phyloP scores from a whole-genome alignment of 495 filamentous ascomycete genomes.

The Lophiostoma macrostomum region DNA sequence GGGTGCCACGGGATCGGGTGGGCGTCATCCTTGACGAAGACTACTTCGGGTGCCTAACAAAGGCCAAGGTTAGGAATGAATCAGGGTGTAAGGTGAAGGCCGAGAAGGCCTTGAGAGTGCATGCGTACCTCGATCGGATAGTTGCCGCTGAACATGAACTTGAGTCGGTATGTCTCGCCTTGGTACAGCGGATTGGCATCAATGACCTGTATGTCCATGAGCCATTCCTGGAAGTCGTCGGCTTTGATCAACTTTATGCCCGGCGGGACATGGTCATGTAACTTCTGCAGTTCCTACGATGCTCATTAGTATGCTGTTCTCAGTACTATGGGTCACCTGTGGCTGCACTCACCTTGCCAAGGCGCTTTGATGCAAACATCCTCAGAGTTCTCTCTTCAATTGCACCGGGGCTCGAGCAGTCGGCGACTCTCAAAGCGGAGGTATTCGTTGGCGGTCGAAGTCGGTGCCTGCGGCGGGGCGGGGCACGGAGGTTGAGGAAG shows the following conservation, averaged over 20 bases:
- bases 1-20: conserved; percentile 91
- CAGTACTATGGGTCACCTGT: background rate
- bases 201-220: conserved; percentile 86
- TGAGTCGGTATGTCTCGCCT: conserved; percentile 75
- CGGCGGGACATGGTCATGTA: conserved; percentile 41
- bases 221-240: conserved; percentile 84
- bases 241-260: conserved; percentile 79
- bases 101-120: background rate
- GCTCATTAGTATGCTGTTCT: background rate
- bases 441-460: too few species aligned
- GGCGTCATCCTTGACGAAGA: conserved; percentile 65
- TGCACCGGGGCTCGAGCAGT: too few species aligned
- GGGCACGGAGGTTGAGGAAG: too few species aligned
- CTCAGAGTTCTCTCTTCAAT: too few species aligned
- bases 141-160: conserved; percentile 74
- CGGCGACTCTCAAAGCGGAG: too few species aligned
- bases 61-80: background rate
- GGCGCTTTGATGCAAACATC: conserved; percentile 38
- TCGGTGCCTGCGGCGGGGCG: too few species aligned
- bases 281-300: conserved; percentile 16
- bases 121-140: conserved; percentile 72
- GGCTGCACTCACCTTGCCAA: conserved; percentile 27
- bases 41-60: conserved; percentile 86
- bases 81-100: background rate
- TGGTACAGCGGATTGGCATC: conserved; percentile 89